Conservation (phyloP, 495 filamentous ascomycete species). For the Apiosordaria backusii region DNA sequence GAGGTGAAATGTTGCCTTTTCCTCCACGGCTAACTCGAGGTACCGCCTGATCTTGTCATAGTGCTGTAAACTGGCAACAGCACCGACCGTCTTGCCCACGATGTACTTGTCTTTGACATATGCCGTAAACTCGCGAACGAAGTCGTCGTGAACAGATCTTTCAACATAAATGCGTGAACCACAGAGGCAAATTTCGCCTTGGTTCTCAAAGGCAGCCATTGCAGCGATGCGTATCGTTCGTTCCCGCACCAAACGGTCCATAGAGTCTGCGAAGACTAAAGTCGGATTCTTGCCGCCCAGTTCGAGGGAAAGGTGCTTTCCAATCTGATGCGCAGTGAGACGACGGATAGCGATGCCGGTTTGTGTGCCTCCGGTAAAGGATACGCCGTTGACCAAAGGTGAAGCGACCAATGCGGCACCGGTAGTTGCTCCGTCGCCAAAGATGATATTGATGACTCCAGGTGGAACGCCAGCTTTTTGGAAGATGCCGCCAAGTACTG, state of each 20-base stretch:
- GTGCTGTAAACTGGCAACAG: constrained; percentile 73
- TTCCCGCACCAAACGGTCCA: constrained; percentile 41
- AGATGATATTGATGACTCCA: constrained; percentile 52
- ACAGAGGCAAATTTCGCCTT: constrained; percentile 77
- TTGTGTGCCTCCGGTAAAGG: constrained; percentile 49
- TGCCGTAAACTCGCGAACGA: constrained; percentile 63
- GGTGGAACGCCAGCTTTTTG: constrained; percentile 48
- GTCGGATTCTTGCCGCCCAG: constrained; percentile 72
- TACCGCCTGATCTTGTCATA: constrained; percentile 74
- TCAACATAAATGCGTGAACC: constrained; percentile 79
- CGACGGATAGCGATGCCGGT: constrained; percentile 37
- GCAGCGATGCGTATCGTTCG: constrained; percentile 75
- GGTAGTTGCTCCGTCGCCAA: constrained; percentile 48
- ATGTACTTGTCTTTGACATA: constrained; percentile 57
- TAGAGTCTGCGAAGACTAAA: constrained; percentile 63
- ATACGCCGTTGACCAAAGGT: constrained; percentile 47
- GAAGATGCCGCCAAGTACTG: constrained; percentile 38
- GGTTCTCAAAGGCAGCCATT: constrained; percentile 62
- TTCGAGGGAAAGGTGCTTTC: constrained; percentile 76
- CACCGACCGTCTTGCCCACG: constrained; percentile 70
- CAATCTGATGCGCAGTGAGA: constrained; percentile 36
- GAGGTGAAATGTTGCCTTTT: constrained; percentile 58
- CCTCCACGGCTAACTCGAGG: constrained; percentile 64
- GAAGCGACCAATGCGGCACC: constrained; percentile 50
- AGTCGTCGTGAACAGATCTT: constrained; percentile 66